Evolutionary conservation across 495 filamentous ascomycete genomes (phyloP).

Genomic region (Podospora appendiculata): DNA sequence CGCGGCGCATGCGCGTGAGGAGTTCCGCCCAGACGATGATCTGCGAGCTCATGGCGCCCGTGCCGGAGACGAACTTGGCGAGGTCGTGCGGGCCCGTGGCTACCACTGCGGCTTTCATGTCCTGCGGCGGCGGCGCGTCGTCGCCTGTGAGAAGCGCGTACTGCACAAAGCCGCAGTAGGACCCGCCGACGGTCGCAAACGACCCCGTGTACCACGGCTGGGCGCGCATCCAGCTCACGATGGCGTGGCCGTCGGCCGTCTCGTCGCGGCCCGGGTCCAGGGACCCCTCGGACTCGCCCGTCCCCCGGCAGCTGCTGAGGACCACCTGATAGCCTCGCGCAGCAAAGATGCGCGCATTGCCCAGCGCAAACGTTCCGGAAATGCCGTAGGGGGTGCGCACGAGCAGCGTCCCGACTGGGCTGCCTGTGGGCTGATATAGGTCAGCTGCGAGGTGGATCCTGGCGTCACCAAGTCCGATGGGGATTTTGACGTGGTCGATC

Average conservation of each 20-base stretch:
- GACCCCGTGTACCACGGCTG: conserved; percentile 28
- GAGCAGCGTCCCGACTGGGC: not conserved
- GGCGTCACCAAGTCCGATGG: not conserved
- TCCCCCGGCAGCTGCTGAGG: conserved; percentile 23
- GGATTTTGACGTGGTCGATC: not conserved
- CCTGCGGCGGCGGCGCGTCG: conserved; percentile 5
- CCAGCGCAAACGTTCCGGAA: conserved; percentile 10
- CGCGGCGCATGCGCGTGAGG: not conserved
- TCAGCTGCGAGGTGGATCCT: not conserved
- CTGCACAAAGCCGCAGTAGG: conserved; percentile 26
- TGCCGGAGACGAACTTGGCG: conserved; percentile 15
- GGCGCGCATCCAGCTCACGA: conserved; percentile 28
- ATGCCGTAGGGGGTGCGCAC: conserved; percentile 9
- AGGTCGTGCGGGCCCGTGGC: conserved; percentile 19
- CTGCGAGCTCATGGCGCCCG: conserved; percentile 19
- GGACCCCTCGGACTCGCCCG: conserved; percentile 16
- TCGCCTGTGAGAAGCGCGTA: conserved; percentile 18
- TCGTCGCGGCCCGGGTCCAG: conserved; percentile 14
- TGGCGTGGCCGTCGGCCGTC: conserved; percentile 19
- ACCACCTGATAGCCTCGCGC: conserved; percentile 26
- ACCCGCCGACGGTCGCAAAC: conserved; percentile 23
- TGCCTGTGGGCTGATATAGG: not conserved
- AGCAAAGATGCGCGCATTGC: conserved; percentile 17
- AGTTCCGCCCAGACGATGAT: conserved; percentile 13
- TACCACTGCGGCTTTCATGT: conserved; percentile 21